Conservation (phyloP, 108 stramenopile species). For the Craspedostauros australis region DNA sequence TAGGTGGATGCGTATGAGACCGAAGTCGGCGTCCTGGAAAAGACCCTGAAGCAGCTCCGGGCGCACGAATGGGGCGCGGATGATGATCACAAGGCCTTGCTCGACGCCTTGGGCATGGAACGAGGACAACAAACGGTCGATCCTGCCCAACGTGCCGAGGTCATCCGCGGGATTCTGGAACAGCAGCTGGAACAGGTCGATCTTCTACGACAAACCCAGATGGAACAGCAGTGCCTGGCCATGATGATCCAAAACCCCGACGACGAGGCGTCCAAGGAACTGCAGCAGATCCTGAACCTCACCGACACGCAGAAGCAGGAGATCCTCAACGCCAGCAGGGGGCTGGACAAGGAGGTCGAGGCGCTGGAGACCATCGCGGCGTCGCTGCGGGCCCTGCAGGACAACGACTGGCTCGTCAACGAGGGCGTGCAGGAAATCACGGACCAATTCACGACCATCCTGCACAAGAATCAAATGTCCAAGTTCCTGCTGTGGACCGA, state of each 20-base stretch:
- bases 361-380: conserved; percentile 57
- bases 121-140: conserved; percentile 73
- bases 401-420: conserved; percentile 74
- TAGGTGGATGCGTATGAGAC: conserved; percentile 84
- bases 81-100: conserved; percentile 48
- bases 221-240: conserved; percentile 59
- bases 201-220: conserved; percentile 57
- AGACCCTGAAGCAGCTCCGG: conserved; percentile 58
- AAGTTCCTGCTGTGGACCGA: conserved; percentile 86
- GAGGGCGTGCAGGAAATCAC: conserved; percentile 66
- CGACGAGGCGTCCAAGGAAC: conserved; percentile 43
- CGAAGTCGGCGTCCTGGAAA: conserved; percentile 82
- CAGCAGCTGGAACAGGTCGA: conserved; percentile 78
- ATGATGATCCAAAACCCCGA: conserved; percentile 34
- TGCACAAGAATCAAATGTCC: conserved; percentile 79
- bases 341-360: conserved; percentile 50
- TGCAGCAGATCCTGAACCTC: conserved; percentile 52
- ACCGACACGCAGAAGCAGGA: conserved; percentile 42
- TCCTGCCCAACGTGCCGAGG: conserved; percentile 46
- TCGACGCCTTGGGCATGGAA: conserved; percentile 86
- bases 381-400: conserved; percentile 57
- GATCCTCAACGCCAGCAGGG: conserved; percentile 34
- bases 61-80: conserved; percentile 66
- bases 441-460: conserved; percentile 65
- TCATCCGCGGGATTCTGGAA: conserved; percentile 58